Evolutionary conservation across 306 rosid species (phyloP), one percentile per base, ranked within the genome.

Genomic region (Glycyrrhiza uralensis): DNA sequence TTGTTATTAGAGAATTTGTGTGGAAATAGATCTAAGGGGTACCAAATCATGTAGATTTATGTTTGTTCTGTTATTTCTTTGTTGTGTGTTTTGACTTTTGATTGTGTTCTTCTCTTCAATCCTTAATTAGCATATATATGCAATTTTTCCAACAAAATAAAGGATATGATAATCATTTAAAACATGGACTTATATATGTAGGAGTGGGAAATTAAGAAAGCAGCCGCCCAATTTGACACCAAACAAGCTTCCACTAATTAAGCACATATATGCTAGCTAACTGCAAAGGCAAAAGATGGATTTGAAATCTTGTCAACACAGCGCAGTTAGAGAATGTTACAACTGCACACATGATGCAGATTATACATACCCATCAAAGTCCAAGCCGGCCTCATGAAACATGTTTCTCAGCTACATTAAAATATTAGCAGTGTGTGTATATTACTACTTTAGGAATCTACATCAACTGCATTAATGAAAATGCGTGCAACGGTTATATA

Each of bases 341-440:
- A 75, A 42, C 36, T 26, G 71, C 29, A 22, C 26, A 47, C 5
- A 38, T 9, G 49, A 33, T 9, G 38, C 59, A 26, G 12, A 52
- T 64, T 7, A 41, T 12, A 52, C 7, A 28, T 12, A 54, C 29
- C 42, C 64, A 55, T 58, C 57, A 11, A 65, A 38, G 74, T 46
- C 30, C 13, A 62, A 64, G 41, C 29, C 24, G 55, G 41, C 29
- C 24, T 45, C 14, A 46, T 49, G 74, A 79, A 71, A 71, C 73
- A 62, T 35, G 26, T 36, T 42, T 61, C 75, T 2, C 18, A 61
- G 8, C 41, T 14, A 30, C 42, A 66, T 45, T 41, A 39, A 55
- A 44, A 19, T 6, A 51, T 1, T 19, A 38, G 3, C 28, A 36
- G 36, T 30, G 47, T 18, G 36, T 30, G 20, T 17, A 32, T 32